Evolutionary conservation across 2,329 filamentous ascomycete species (phyloP), one percentile per base, ranked within the genome.

Genomic region (Macroventuria anomochaeta): DNA sequence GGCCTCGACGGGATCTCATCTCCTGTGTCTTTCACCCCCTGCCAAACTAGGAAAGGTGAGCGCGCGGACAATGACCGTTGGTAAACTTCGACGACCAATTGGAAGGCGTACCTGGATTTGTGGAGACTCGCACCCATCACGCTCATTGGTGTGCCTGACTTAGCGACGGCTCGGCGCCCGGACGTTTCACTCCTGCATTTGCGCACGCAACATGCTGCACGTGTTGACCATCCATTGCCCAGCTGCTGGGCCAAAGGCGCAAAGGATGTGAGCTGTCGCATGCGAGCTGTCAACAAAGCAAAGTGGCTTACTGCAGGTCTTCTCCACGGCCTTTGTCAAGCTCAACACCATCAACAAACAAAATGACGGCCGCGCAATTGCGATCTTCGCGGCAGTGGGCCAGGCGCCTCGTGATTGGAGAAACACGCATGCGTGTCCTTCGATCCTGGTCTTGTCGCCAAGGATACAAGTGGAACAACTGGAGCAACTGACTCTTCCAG

Each of bases 91-190:
- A 37, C 15, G 46, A 55, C 69, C 58, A 71, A 72, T 70, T 40
- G 59, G 57, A 8, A 31, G 17, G 33, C n/a, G 63, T 65, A 52
- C 64, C 64, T 62, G 64, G 36, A 21, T 34, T n/a, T 32, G 56
- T 48, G 43, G 52, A 53, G 51, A 37, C 40, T 23, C 21, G 20
- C 20, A 15, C 46, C n/a, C 7, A 15, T 8, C 8, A 7, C 23
- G 10, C 31, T 58, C 39, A 71, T 72, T 72, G 69, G 69, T 67
- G 68, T 71, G 26, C 68, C 68, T 72, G 68, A 43, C 48, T 53
- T 63, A 66, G 60, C 58, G 53, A 64, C 62, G 46, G 51, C 55
- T 58, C 46, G 58, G 56, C 61, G 47, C 42, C 51, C 51, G 25
- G 58, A 46, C 57, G 61, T 60, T 61, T 58, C 60, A 43, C 34